Conservation (phyloP, 768 basidiomycete genomes). For the Imleria badia region DNA sequence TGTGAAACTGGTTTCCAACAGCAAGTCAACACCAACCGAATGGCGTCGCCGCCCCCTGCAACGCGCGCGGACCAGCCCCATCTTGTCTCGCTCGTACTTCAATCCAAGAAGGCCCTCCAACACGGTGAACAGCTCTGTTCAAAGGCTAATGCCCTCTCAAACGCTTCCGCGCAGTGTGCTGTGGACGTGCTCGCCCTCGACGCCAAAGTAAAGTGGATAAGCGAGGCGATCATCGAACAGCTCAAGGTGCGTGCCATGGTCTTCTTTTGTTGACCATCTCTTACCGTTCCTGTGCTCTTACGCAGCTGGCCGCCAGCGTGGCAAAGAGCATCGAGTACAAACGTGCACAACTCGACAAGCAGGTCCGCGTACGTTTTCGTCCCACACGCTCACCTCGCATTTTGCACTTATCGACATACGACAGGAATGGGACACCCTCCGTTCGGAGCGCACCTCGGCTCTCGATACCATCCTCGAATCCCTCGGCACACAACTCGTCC, state of each 20-base stretch:
- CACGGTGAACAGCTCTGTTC: slow-evolving; percentile 76
- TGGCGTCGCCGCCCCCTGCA: slow-evolving; percentile 21
- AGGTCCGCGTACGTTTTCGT: slow-evolving; percentile 53
- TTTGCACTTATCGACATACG: not conserved
- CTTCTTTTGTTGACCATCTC: not conserved
- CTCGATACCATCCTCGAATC: slow-evolving; percentile 73
- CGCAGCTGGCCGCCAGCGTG: slow-evolving; percentile 67
- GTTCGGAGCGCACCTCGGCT: slow-evolving; percentile 57
- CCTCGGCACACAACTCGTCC: slow-evolving; percentile 70
- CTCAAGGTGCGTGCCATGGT: slow-evolving; percentile 52
- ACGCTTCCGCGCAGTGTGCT: slow-evolving; percentile 61
- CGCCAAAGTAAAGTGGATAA: slow-evolving; percentile 78
- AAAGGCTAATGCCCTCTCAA: slow-evolving; percentile 61
- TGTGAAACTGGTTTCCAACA: not conserved
- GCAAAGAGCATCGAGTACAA: slow-evolving; percentile 76
- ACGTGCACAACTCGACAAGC: slow-evolving; percentile 55
- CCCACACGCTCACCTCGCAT: not conserved
- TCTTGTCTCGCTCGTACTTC: slow-evolving; percentile 71
- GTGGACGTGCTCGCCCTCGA: slow-evolving; percentile 76
- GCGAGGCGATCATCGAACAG: slow-evolving; percentile 72
- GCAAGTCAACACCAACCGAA: not conserved
- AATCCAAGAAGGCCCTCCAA: slow-evolving; percentile 81
- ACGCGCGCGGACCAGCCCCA: slow-evolving; percentile 48
- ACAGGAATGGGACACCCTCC: slow-evolving; percentile 71
- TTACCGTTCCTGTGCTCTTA: not conserved